These are phyloP conservation scores for Cryptococcus neoformans DNA, from an alignment of 1,284 basidiomycete species.

Conservation along the genomic window DNA sequence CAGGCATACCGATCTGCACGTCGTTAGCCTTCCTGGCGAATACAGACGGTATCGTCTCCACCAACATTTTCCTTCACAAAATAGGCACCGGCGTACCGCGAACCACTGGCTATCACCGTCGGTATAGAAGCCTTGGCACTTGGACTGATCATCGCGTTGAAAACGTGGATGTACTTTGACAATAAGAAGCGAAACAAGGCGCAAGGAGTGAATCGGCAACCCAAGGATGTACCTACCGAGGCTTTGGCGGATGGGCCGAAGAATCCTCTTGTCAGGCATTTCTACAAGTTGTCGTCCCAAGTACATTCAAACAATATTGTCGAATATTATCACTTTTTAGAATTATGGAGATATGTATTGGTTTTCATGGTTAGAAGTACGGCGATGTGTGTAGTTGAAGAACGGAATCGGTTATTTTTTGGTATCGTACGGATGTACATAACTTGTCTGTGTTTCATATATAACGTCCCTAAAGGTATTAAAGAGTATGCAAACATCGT, in stretches of 20 bases:
- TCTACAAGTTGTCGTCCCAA: slow-evolving; percentile 13
- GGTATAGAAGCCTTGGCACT: slow-evolving; percentile 11
- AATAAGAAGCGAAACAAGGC: slow-evolving; percentile 49
- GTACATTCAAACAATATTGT: too few species aligned
- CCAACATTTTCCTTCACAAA: slow-evolving; percentile 19
- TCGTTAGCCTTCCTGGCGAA: slow-evolving; percentile 17
- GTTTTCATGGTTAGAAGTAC: too few species aligned
- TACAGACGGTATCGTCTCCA: slow-evolving; percentile 15
- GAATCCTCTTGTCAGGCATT: slow-evolving; percentile 54
- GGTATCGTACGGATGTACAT: too few species aligned
- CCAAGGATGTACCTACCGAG: slow-evolving; percentile 54
- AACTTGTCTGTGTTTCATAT: too few species aligned
- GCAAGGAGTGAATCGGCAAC: slow-evolving; percentile 52
- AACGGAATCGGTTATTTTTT: too few species aligned
- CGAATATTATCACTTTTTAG: too few species aligned
- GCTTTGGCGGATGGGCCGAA: slow-evolving; percentile 51
- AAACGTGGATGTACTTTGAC: slow-evolving; percentile 8
- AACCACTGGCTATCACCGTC: slow-evolving; percentile 15
- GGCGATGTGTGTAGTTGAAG: too few species aligned
- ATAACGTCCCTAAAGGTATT: too few species aligned
- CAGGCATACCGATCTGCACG: slow-evolving; percentile 12
- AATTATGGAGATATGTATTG: too few species aligned
- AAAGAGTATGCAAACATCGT: too few species aligned
- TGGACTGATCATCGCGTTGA: slow-evolving; percentile 4
- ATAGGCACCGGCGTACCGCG: slow-evolving; percentile 15